phyloP scores from a whole-genome alignment of 441 rosid species.

The Codiaeum variegatum region DNA sequence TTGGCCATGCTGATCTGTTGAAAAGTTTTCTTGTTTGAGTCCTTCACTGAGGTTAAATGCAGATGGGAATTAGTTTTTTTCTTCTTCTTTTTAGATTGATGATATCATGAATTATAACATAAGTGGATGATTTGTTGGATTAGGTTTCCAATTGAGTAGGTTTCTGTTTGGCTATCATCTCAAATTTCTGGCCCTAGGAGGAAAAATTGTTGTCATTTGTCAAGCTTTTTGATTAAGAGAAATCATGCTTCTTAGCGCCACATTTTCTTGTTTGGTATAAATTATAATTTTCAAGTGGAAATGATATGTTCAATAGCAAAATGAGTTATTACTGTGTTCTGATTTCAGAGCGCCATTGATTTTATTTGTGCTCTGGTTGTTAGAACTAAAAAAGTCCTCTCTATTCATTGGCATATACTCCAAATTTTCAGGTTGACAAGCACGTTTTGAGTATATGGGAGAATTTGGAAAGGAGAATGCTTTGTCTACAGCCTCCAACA shows the following conservation, averaged over 20 bases:
- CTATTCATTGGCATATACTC: background rate
- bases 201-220: background rate
- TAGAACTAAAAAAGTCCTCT: background rate
- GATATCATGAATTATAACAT: background rate
- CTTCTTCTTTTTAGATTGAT: background rate
- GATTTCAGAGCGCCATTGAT: background rate
- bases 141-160: background rate
- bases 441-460: conserved; percentile 22
- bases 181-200: background rate
- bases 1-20: background rate
- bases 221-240: background rate
- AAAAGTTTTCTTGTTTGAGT: background rate
- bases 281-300: background rate
- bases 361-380: background rate
- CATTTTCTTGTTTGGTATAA: background rate
- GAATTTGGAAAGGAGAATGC: conserved; percentile 21
- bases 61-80: background rate
- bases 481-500: conserved; percentile 13
- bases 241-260: background rate
- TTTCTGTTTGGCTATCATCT: background rate
- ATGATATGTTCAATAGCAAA: background rate
- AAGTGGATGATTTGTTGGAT: background rate
- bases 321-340: background rate
- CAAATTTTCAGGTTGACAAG: conserved; percentile 17
- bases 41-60: background rate